Percentiles rank a stretch among this genome's conserved stretches.
Conservation (phyloP, 805 yeast species). For the Debaryomyces hansenii region DNA sequence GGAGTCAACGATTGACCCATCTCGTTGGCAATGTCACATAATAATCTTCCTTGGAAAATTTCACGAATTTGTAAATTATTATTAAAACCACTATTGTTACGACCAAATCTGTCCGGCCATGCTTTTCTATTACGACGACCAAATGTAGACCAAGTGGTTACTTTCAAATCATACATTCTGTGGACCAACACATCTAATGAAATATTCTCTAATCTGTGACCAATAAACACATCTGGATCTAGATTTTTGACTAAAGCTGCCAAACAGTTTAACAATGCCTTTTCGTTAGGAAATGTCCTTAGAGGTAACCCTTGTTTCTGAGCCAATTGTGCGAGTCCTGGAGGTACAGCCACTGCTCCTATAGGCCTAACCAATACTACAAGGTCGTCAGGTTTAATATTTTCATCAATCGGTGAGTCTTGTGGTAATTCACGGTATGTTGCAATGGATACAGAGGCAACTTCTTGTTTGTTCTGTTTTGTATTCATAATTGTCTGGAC, state of each 20-base stretch:
- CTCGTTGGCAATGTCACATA: conserved; percentile 92
- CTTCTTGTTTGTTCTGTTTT: conserved; percentile 78
- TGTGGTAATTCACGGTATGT: conserved; percentile 68
- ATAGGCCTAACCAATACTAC: conserved; percentile 81
- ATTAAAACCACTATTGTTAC: conserved; percentile 42
- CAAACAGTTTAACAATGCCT: conserved; percentile 69
- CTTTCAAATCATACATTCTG: conserved; percentile 71
- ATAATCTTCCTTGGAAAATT: conserved; percentile 77
- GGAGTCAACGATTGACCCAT: conserved; percentile 90
- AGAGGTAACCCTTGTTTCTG: conserved; percentile 52
- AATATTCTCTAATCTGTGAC: conserved; percentile 80
- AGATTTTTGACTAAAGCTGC: conserved; percentile 64
- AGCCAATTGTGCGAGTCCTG: conserved; percentile 67
- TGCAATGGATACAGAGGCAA: conserved; percentile 79
- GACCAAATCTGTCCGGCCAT: conserved; percentile 77
- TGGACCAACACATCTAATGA: conserved; percentile 79
- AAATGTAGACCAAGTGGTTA: conserved; percentile 75
- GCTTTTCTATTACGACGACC: conserved; percentile 78
- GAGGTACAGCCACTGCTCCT: conserved; percentile 64
- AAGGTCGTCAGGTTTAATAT: conserved; percentile 56
- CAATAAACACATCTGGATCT: conserved; percentile 93
- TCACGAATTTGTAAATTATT: conserved; percentile 63
- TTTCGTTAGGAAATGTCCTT: conserved; percentile 69
- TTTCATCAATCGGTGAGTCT: conserved; percentile 70
- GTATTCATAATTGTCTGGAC: conserved; percentile 79